Evolutionary conservation across 306 rosid species (phyloP).

Genomic region (Rosa multiflora): DNA sequence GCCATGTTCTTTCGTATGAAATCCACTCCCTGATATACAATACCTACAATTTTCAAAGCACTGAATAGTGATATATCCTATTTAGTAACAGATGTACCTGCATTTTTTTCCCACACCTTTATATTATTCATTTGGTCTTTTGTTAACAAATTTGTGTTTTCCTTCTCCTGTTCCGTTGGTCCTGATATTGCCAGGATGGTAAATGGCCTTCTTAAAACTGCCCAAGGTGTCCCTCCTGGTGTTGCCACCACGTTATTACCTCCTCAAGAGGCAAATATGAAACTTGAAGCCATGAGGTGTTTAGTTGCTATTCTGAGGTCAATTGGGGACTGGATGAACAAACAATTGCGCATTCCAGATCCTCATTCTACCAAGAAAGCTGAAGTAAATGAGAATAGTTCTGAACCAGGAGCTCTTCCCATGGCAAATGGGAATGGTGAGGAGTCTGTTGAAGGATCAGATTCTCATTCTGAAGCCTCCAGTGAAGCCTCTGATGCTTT

Average conservation of each 20-base stretch:
- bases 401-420: constrained; percentile 55
- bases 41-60: constrained; percentile 7
- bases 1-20: constrained; percentile 27
- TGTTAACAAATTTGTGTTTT: constrained; percentile 20
- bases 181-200: constrained; percentile 73
- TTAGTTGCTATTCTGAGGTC: constrained; percentile 78
- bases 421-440: constrained; percentile 74
- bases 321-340: constrained; percentile 96
- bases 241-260: constrained; percentile 82
- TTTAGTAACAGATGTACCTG: constrained; percentile 20
- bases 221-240: constrained; percentile 99
- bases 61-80: constrained; percentile 24
- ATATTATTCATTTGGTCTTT: constrained; percentile 18
- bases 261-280: constrained; percentile 86
- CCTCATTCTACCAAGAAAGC: constrained; percentile 61
- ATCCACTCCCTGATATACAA: constrained; percentile 14
- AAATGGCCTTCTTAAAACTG: constrained; percentile 98
- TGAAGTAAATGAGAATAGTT: constrained; percentile 49
- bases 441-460: constrained; percentile 77
- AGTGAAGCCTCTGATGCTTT: constrained; percentile 80
- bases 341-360: constrained; percentile 90
- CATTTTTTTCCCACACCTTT: not conserved
- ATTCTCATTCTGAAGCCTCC: constrained; percentile 73
- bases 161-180: constrained; percentile 18
- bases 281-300: constrained; percentile 94